A percentile compares a stretch with the other conserved stretches of the same genome.
phyloP scores from a whole-genome alignment of 306 rosid genomes.

The Pachyrhizus erosus region DNA sequence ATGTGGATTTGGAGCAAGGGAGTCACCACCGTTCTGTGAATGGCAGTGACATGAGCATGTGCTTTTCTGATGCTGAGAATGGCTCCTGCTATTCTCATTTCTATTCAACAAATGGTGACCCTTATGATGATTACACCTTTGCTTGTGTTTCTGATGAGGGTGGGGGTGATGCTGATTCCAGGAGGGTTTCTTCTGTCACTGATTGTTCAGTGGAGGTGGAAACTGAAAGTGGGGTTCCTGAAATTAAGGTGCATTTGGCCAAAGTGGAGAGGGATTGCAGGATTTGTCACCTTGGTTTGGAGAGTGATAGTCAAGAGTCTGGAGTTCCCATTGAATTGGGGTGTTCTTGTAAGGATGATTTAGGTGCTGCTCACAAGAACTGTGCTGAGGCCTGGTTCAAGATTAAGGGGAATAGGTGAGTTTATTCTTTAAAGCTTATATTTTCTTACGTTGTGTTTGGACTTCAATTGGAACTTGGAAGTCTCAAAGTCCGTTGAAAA shows the following conservation, averaged over 20 bases:
- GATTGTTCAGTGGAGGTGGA: conserved; percentile 66
- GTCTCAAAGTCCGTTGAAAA: not conserved
- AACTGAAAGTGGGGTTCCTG: conserved; percentile 59
- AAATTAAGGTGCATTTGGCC: conserved; percentile 71
- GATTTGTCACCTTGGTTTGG: conserved; percentile 89
- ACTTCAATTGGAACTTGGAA: not conserved
- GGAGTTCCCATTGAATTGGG: conserved; percentile 80
- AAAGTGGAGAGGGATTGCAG: conserved; percentile 81
- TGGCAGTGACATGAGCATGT: conserved; percentile 65
- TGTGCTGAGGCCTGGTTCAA: conserved; percentile 96
- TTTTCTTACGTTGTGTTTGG: not conserved
- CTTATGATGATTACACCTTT: conserved; percentile 72
- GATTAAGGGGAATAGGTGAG: conserved; percentile 85
- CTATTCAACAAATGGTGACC: conserved; percentile 76
- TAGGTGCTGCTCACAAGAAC: conserved; percentile 80
- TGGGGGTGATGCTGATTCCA: conserved; percentile 45
- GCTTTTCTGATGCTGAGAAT: conserved; percentile 82
- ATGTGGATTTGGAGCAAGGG: conserved; percentile 75
- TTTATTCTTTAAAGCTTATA: not conserved
- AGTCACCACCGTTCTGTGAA: conserved; percentile 49
- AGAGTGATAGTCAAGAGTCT: conserved; percentile 70
- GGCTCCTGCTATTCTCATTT: conserved; percentile 88
- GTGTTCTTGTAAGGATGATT: conserved; percentile 83
- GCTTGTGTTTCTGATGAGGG: conserved; percentile 59
- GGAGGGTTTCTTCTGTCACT: conserved; percentile 64